Conservation (phyloP, 345 rosid genomes). For the Brassica incana region DNA sequence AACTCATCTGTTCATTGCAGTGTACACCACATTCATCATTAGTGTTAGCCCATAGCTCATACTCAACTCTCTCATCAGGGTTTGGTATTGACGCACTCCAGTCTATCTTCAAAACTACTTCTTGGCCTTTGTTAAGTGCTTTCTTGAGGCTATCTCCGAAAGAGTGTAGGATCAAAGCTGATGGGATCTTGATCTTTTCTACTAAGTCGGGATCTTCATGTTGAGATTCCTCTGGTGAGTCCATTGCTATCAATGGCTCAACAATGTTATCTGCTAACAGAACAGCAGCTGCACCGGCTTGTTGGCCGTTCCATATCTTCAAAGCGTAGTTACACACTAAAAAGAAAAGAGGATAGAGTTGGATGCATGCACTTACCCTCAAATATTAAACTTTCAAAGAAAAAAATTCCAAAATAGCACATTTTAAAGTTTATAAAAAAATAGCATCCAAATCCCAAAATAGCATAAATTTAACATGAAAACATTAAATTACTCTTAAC, state of each 20-base stretch:
- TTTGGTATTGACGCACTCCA: constrained; percentile 94
- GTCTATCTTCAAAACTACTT: constrained; percentile 62
- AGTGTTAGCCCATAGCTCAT: constrained; percentile 91
- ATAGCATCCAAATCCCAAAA: not conserved
- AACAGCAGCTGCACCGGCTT: constrained; percentile 83
- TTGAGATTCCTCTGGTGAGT: constrained; percentile 55
- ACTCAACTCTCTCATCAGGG: constrained; percentile 92
- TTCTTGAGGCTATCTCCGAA: constrained; percentile 67
- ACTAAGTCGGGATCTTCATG: constrained; percentile 48
- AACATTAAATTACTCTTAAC: too few species aligned
- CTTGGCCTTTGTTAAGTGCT: constrained; percentile 58
- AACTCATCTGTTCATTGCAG: constrained; percentile 79
- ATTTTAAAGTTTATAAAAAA: too few species aligned
- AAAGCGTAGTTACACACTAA: constrained; percentile 71
- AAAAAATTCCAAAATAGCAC: too few species aligned
- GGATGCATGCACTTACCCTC: too few species aligned
- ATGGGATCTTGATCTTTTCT: constrained; percentile 73
- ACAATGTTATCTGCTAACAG: constrained; percentile 61
- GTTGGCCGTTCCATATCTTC: constrained; percentile 84
- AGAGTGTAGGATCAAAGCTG: constrained; percentile 67
- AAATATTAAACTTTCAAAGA: too few species aligned
- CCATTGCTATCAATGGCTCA: constrained; percentile 85
- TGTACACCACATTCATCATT: constrained; percentile 87
- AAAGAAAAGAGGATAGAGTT: not conserved
- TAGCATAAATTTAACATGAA: not conserved